Base-by-base conservation (phyloP, 2,329 filamentous ascomycete genomes). In the Aureobasidium zeae region DNA sequence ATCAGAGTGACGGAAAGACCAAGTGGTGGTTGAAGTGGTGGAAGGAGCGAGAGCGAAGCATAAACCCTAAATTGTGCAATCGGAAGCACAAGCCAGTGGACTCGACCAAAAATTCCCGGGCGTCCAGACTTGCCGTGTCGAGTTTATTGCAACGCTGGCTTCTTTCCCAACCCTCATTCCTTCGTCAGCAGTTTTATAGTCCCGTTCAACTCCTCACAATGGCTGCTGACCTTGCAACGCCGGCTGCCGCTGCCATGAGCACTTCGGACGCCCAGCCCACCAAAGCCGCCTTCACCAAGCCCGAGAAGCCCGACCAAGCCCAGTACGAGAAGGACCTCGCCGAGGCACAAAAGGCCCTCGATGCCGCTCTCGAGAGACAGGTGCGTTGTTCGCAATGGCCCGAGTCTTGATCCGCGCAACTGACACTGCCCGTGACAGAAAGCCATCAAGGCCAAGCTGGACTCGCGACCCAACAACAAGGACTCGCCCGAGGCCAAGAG, bases 241-340 rank as follows among this genome's bases (percentile, higher is more conserved):
- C 61, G 26, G 52, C 61, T 31, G 57, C 61, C 44, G 55, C 61
- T 24, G 55, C 56, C 45, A 56, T 57, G 54, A 51, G 57, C 46
- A 55, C 60, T 37, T 48, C 53, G 46, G 56, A 57, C 47, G 51
- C 59, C 28, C 41, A 57, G 47, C 52, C 60, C 39, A 55, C 55
- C 48, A 45, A 53, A 13, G 58, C 64, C 48, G 55, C 62, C 28
- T 49, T 60, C 29, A 58, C 68, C 58, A 86, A 80, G 68, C 87
- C 88, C 43, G 76, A 84, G 66, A 86, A 83, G 73, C 91, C 91
- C 34, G 85, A 95, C 64, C 84, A 91, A 69, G 82, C 81, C 52
- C 70, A 73, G 54, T 98, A 81, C 73, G 87, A 94, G 69, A 75
- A 80, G 61, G 74, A 76, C 51, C 73, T 94, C 49, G 80, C 77